Evolutionary conservation across 305 asterid genomes (phyloP).

Genomic region (Fraxinus sp.): DNA sequence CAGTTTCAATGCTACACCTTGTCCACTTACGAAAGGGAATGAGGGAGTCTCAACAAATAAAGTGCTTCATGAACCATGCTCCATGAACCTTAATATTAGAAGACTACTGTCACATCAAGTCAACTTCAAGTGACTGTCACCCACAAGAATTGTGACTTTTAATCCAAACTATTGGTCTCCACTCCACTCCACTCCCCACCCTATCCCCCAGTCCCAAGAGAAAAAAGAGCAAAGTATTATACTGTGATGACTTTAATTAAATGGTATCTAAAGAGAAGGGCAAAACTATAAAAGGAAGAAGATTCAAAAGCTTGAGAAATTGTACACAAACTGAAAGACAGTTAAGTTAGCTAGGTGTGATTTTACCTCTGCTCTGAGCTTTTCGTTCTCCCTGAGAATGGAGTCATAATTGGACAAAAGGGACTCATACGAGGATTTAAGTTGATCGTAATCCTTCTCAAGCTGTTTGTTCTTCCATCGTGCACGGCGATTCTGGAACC

Average conservation of each 20-base stretch:
- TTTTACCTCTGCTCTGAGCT: conserved; percentile 84
- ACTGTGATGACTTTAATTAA: not conserved
- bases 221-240: not conserved
- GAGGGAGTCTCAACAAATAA: not conserved
- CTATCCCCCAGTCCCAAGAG: not conserved
- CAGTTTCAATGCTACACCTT: not conserved
- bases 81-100: not conserved
- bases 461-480: conserved; percentile 95
- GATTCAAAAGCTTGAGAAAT: not conserved
- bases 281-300: not conserved
- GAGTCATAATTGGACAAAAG: conserved; percentile 68
- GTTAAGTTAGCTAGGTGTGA: not conserved
- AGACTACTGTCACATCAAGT: not conserved
- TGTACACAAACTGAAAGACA: not conserved
- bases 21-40: not conserved
- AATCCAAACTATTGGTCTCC: not conserved
- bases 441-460: conserved; percentile 83
- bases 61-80: not conserved
- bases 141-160: not conserved
- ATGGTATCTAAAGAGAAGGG: not conserved
- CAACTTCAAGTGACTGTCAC: not conserved
- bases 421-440: conserved; percentile 77
- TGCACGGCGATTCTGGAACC: conserved; percentile 99
- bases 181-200: not conserved
- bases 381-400: conserved; percentile 68